Conservation (phyloP, 805 yeast genomes). For the Lipomyces orientalis region DNA sequence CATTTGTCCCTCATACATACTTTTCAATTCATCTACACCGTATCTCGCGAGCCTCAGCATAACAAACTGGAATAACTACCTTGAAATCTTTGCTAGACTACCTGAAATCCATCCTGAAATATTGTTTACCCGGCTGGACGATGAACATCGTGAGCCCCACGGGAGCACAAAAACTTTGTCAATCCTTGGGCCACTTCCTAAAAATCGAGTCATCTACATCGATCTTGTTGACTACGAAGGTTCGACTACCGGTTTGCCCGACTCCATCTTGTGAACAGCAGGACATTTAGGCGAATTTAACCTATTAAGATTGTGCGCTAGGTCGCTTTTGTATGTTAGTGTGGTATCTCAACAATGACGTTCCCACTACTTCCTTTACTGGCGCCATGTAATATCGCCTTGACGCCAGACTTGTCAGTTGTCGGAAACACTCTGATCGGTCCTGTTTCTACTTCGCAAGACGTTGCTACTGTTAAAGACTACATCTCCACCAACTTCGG, state of each 20-base stretch:
- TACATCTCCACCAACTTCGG: conserved; percentile 28
- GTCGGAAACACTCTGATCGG: conserved; percentile 25
- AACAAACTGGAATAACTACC: too few relatives aligned
- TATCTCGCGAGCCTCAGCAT: too few relatives aligned
- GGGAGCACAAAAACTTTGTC: too few relatives aligned
- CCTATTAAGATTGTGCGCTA: neutral
- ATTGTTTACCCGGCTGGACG: too few relatives aligned
- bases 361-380: conserved; percentile 25
- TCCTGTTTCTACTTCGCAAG: conserved; percentile 15
- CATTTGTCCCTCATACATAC: too few relatives aligned
- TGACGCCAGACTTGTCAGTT: conserved; percentile 19
- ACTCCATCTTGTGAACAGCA: neutral
- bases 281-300: neutral
- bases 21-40: too few relatives aligned
- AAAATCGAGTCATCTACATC: too few relatives aligned
- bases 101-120: too few relatives aligned
- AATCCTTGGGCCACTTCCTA: too few relatives aligned
- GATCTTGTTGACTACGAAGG: neutral
- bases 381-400: conserved; percentile 9
- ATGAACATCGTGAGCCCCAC: too few relatives aligned
- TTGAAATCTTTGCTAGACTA: too few relatives aligned
- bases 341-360: conserved; percentile 12
- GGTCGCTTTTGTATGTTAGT: neutral
- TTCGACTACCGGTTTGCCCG: neutral
- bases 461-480: conserved; percentile 15